Base-by-base conservation (phyloP, 805 yeast genomes). In the Yueomyces sp. region DNA sequence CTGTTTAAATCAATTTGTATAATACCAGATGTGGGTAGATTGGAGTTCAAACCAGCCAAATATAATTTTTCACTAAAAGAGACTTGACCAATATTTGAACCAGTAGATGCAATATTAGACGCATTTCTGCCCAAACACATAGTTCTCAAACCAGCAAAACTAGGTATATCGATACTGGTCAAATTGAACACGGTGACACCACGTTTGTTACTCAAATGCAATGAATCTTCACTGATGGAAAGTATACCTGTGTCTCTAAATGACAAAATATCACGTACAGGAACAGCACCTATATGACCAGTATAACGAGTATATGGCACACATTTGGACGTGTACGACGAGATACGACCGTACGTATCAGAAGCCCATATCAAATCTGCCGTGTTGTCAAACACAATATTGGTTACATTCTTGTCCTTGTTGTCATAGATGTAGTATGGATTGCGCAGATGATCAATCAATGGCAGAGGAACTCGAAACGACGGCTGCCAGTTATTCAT, bases 281-380 rank as follows among this genome's bases (percentile, higher is more conserved):
- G 66, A 0, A 66, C 53, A 3, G 61, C 54, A 42, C 61, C 59
- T 28, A 62, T 53, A 42, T 77, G 82, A 0, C 77, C 81, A 26
- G 64, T 59, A 45, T 74, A 76, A 32, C 82, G 64, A 3, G 81
- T 72, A 53, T 82, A 84, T 3, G 79, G 71, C 4, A 66, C 63
- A 40, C 79, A 60, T 8, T 67, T 64, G 8, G 70, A 67, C 9
- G 74, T 79, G 41, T 57, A 69, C 2, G 72, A 65, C 3, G 67
- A 60, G 0, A 70, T 53, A 39, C 68, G 60, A 3, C 88, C 84
- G 36, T 66, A 69, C 1, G 66, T 51, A 34, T 85, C 92, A 19
- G 94, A 95, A 1, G 80, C 70, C 97, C 97, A 90, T 2, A 88
- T 57, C 39, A 92, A 65, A 52, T 88, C 92, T 46, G 78, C 74